Evolutionary conservation across 2,329 filamentous ascomycete species (phyloP).

Genomic region (Ceratocystiopsis brevicomis): DNA sequence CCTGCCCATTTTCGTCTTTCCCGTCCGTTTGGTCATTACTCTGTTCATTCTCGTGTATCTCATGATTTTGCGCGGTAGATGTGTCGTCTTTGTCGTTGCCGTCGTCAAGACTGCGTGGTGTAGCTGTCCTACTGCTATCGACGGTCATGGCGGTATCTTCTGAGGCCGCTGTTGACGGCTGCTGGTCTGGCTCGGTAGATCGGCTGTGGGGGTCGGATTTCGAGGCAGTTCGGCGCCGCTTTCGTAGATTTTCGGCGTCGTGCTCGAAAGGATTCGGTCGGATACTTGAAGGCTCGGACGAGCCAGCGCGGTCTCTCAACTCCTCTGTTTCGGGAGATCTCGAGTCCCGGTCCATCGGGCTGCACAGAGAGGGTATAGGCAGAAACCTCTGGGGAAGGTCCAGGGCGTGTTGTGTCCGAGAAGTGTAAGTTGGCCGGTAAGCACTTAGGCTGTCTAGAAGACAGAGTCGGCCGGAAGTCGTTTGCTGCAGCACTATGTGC

Average conservation of each 20-base stretch:
- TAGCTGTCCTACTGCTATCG: neutral
- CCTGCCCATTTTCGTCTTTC: neutral
- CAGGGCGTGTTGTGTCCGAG: no score
- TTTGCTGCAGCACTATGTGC: no score
- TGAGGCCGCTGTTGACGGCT: neutral
- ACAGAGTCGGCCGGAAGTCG: no score
- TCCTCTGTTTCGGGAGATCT: slow-evolving; percentile 24
- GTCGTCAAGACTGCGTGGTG: neutral
- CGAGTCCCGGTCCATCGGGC: slow-evolving; percentile 35
- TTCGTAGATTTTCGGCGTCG: slow-evolving; percentile 36
- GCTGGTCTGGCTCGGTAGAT: slow-evolving; percentile 24
- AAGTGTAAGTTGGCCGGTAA: no score
- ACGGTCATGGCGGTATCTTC: neutral
- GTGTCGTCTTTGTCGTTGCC: neutral
- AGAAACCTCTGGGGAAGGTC: neutral
- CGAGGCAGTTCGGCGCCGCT: slow-evolving; percentile 41
- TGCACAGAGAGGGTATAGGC: slow-evolving; percentile 7
- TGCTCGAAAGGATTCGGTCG: slow-evolving; percentile 43
- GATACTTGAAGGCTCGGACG: slow-evolving; percentile 42
- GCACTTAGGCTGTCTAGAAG: no score
- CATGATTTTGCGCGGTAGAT: no score
- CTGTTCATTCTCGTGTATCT: no score
- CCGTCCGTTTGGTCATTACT: no score
- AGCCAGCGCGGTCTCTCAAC: slow-evolving; percentile 38
- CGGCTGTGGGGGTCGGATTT: slow-evolving; percentile 31